These are phyloP conservation scores for Zoysia japonica DNA, from an alignment of 176 grass and related monocot species.

Conservation along the genomic window DNA sequence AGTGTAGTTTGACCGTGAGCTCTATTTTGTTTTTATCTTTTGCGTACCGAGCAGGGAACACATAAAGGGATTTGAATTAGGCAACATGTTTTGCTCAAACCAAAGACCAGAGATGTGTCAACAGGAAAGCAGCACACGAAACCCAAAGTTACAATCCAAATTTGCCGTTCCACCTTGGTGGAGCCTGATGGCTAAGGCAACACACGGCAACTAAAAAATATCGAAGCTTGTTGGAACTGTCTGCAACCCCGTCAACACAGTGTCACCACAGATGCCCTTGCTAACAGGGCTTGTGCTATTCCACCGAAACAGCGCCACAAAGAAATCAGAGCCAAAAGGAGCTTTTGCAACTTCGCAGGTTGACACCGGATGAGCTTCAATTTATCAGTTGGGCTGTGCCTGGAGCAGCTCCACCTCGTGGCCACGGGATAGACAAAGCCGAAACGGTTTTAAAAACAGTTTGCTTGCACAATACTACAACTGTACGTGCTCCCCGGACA, in stretches of 20 bases:
- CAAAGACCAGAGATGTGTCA: neutral
- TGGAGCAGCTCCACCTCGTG: constrained; percentile 14
- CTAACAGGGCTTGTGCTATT: constrained; percentile 7
- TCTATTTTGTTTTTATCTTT: neutral
- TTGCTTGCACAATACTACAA: constrained; percentile 33
- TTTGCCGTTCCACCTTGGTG: constrained; percentile 20
- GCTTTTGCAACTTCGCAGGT: constrained; percentile 47
- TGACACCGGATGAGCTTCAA: constrained; percentile 24
- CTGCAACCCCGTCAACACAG: constrained; percentile 22
- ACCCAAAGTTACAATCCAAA: constrained; percentile 19
- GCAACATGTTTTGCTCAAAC: constrained; percentile 27
- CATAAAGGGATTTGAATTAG: constrained; percentile 26
- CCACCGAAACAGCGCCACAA: constrained; percentile 32
- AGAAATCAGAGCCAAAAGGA: neutral
- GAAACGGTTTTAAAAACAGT: constrained; percentile 31
- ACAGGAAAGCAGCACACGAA: constrained; percentile 25
- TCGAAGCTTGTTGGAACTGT: constrained; percentile 35
- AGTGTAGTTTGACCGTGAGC: constrained; percentile 26
- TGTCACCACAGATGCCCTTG: constrained; percentile 2
- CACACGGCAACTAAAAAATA: neutral
- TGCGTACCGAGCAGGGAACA: constrained; percentile 2
- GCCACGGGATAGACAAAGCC: neutral
- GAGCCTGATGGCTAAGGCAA: constrained; percentile 5
- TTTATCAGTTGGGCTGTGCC: neutral
- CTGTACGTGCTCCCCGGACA: constrained; percentile 12